A percentile compares a stretch with the other conserved stretches of the same genome.
Conservation (phyloP, 2,329 filamentous ascomycete species). For the Spiromastix sp. region DNA sequence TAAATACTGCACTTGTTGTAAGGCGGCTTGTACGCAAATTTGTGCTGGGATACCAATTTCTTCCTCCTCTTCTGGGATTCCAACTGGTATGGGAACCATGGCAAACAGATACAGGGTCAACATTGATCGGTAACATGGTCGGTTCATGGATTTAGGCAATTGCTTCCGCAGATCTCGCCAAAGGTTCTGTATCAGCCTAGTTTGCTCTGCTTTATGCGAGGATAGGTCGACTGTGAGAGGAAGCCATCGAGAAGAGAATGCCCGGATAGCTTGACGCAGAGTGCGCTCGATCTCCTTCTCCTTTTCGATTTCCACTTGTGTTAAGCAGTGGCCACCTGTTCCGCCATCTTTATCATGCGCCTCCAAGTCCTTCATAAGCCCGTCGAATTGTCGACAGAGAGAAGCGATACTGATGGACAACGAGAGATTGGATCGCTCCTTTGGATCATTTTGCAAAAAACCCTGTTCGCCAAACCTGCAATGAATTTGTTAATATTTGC, state of each 20-base stretch:
- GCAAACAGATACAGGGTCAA: constrained; percentile 32
- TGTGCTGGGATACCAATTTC: constrained; percentile 31
- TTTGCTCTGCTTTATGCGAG: constrained; percentile 5
- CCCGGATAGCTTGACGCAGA: constrained; percentile 15
- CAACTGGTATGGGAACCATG: constrained; percentile 30
- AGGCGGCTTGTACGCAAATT: constrained; percentile 30
- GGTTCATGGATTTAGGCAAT: constrained; percentile 33
- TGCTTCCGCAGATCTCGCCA: constrained; percentile 30
- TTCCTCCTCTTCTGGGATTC: constrained; percentile 33
- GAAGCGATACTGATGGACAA: constrained; percentile 14
- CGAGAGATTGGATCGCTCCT: constrained; percentile 4
- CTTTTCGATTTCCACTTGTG: too few relatives aligned
- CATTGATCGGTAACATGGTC: constrained; percentile 33
- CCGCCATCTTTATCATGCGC: constrained; percentile 8
- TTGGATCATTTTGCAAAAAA: constrained; percentile 4
- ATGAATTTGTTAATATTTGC: too few relatives aligned
- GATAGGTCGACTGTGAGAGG: constrained; percentile 11
- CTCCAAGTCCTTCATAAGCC: constrained; percentile 24
- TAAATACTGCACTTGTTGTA: constrained; percentile 33
- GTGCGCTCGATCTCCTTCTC: too few relatives aligned
- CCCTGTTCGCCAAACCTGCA: too few relatives aligned
- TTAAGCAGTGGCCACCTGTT: constrained; percentile 16
- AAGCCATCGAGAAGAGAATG: constrained; percentile 21
- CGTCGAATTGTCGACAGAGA: constrained; percentile 19
- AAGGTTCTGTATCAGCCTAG: constrained; percentile 15